These are phyloP conservation scores for Chimonanthus salicifolius DNA, from an alignment of 164 flowering plant genomes.

Conservation along the genomic window DNA sequence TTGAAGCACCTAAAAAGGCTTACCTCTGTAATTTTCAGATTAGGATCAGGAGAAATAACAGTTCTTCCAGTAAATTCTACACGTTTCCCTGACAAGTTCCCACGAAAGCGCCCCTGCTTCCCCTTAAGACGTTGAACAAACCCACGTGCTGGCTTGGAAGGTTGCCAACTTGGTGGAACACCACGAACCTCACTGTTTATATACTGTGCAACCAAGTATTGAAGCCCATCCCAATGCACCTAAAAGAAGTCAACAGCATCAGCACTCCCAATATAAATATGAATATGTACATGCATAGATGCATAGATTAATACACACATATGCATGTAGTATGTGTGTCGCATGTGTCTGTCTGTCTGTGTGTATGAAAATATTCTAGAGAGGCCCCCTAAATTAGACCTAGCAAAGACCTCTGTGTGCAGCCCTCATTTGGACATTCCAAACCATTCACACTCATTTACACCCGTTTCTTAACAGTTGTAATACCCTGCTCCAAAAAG, in stretches of 20 bases:
- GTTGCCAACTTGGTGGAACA: conserved; percentile 29
- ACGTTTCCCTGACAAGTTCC: conserved; percentile 90
- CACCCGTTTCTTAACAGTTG: too few relatives aligned
- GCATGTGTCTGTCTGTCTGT: too few relatives aligned
- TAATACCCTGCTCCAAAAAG: too few relatives aligned
- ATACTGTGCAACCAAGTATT: conserved; percentile 70
- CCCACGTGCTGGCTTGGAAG: conserved; percentile 50
- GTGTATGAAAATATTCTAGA: too few relatives aligned
- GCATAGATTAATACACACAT: too few relatives aligned
- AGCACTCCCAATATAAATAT: conserved; percentile 1
- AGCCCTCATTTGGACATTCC: too few relatives aligned
- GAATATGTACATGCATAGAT: too few relatives aligned
- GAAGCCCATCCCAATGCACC: conserved; percentile 72
- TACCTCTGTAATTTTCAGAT: conserved; percentile 95
- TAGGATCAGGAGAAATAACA: conserved; percentile 98
- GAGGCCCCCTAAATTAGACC: too few relatives aligned
- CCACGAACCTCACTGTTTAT: conserved; percentile 84
- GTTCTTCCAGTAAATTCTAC: conserved; percentile 96
- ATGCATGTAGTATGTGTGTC: too few relatives aligned
- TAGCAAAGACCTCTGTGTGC: too few relatives aligned
- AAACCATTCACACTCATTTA: too few relatives aligned
- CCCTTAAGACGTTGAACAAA: conserved; percentile 94
- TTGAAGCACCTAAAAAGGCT: neutral
- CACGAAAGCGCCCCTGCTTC: conserved; percentile 92
- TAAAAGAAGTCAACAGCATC: conserved; percentile 21